These are phyloP conservation scores for Leptodontidium sp. DNA, from an alignment of 2,329 filamentous ascomycete species.

Conservation along the genomic window DNA sequence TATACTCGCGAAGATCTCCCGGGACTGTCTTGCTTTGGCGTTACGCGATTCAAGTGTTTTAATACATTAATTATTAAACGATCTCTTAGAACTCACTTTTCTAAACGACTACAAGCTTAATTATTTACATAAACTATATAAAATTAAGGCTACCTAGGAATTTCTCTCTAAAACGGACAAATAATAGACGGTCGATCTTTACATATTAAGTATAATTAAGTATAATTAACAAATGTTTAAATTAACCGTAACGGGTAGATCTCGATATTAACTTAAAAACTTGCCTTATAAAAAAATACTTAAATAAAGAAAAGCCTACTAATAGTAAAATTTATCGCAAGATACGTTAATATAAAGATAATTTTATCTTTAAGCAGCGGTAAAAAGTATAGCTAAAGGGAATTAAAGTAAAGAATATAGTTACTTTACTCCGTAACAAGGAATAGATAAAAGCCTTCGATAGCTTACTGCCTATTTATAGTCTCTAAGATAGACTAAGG, in stretches of 20 bases:
- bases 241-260: background rate
- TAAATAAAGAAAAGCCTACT: no score
- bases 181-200: conserved; percentile 32
- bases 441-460: background rate
- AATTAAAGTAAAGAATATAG: background rate
- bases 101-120: no score
- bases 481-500: background rate
- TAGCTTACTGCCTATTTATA: background rate
- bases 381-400: background rate
- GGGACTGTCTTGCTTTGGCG: no score
- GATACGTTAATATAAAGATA: conserved; percentile 6
- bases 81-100: no score
- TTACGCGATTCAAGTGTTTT: no score
- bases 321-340: conserved; percentile 3
- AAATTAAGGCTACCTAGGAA: conserved; percentile 29
- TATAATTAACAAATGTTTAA: no score
- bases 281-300: conserved; percentile 4
- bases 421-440: background rate
- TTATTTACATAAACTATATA: no score
- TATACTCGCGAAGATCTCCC: conserved; percentile 1
- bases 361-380: conserved; percentile 4
- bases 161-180: no score
- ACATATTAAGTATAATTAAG: conserved; percentile 26
- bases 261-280: background rate
- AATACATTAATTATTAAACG: no score